Conservation (phyloP, 1,139 yeast species). For the Geotrichum aggregatum region DNA sequence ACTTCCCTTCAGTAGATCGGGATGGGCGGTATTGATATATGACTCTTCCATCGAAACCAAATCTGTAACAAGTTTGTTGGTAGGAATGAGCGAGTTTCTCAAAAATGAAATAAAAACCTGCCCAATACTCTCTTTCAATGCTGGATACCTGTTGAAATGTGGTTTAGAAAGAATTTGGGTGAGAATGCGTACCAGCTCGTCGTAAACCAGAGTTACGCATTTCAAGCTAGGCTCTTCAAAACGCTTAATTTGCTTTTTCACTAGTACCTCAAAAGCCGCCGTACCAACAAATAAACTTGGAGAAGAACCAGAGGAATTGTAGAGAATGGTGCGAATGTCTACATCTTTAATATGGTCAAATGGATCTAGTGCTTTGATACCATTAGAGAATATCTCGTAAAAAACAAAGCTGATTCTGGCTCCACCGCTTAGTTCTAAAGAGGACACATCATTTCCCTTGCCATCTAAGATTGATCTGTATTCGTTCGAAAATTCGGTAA, state of each 20-base stretch:
- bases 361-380: conserved; percentile 90
- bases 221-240: conserved; percentile 94
- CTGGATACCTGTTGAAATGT: conserved; percentile 81
- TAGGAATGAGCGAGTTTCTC: conserved; percentile 77
- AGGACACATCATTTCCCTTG: conserved; percentile 79
- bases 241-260: conserved; percentile 88
- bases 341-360: conserved; percentile 95
- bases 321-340: conserved; percentile 89
- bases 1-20: conserved; percentile 88
- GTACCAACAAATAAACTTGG: conserved; percentile 96
- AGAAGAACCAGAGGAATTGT: conserved; percentile 93
- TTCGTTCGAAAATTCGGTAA: conserved; percentile 92
- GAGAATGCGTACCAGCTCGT: conserved; percentile 87
- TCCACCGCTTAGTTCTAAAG: conserved; percentile 88
- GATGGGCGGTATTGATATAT: conserved; percentile 97
- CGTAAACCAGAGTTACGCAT: conserved; percentile 87
- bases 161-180: conserved; percentile 82
- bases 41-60: conserved; percentile 82
- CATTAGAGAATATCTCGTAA: conserved; percentile 93
- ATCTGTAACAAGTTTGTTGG: conserved; percentile 79
- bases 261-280: conserved; percentile 92
- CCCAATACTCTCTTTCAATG: conserved; percentile 79
- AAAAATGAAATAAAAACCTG: conserved; percentile 75
- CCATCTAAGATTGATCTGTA: conserved; percentile 90
- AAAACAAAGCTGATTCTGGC: conserved; percentile 97